phyloP scores from a whole-genome alignment of 768 basidiomycete genomes.

The Saitozyma podzolica region DNA sequence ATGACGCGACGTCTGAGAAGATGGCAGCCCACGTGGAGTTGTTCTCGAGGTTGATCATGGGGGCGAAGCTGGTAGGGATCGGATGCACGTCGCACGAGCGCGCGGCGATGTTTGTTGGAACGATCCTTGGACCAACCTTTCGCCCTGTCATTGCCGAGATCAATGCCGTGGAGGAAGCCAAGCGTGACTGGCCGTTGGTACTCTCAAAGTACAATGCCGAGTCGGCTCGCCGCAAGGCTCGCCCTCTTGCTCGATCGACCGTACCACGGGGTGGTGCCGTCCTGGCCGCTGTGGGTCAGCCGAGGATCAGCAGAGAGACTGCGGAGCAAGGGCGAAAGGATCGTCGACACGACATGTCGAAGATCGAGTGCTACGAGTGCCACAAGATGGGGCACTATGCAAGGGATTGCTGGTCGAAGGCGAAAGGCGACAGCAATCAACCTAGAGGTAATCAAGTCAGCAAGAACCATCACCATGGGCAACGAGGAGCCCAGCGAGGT shows the following conservation, averaged over 20 bases:
- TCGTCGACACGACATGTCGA: no score
- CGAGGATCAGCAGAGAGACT: no score
- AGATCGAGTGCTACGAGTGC: no score
- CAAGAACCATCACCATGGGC: no score
- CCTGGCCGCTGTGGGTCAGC: neutral
- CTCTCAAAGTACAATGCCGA: slow-evolving; percentile 3
- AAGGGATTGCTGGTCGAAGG: no score
- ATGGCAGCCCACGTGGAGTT: slow-evolving; percentile 10
- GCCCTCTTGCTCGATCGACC: neutral
- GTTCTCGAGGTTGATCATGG: slow-evolving; percentile 5
- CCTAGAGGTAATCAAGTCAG: no score
- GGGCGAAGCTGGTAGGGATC: slow-evolving; percentile 5
- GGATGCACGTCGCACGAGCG: neutral
- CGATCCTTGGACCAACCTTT: slow-evolving; percentile 1
- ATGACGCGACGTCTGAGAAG: neutral
- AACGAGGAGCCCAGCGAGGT: no score
- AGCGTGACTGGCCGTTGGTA: neutral
- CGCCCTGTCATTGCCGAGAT: neutral
- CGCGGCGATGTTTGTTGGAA: neutral
- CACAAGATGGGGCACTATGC: no score
- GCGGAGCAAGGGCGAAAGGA: no score
- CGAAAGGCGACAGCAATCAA: no score
- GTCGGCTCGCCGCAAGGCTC: neutral
- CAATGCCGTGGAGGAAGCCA: neutral
- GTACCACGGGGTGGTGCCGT: neutral